Conservation (phyloP, 768 basidiomycete species). For the Floccularia luteovirens region DNA sequence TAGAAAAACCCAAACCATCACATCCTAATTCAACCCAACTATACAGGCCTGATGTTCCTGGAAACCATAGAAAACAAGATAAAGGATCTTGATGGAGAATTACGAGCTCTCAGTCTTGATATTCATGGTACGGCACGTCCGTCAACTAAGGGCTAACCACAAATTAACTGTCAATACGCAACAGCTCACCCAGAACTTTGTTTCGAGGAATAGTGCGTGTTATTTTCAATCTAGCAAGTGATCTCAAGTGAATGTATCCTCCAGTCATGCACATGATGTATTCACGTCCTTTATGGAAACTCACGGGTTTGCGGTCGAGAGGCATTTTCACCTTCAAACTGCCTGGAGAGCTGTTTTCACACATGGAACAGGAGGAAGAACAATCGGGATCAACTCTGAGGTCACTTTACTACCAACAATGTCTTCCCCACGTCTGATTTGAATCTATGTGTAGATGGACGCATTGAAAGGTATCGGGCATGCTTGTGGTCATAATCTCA, state of each 20-base stretch:
- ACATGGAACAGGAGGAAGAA: conserved; percentile 58
- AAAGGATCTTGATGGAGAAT: conserved; percentile 39
- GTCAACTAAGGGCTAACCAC: not conserved
- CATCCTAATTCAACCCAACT: conserved; percentile 25
- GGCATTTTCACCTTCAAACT: conserved; percentile 56
- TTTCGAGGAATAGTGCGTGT: conserved; percentile 56
- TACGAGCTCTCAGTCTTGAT: conserved; percentile 58
- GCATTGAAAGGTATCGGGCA: conserved; percentile 57
- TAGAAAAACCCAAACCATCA: conserved; percentile 18
- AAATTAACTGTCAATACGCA: conserved; percentile 1
- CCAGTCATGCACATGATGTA: conserved; percentile 64
- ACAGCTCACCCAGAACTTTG: conserved; percentile 64
- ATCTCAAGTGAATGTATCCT: not conserved
- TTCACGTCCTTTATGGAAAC: conserved; percentile 60
- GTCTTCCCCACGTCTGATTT: not conserved
- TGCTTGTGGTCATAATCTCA: conserved; percentile 80
- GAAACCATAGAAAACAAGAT: conserved; percentile 54
- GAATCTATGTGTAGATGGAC: conserved; percentile 39
- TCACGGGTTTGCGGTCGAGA: conserved; percentile 58
- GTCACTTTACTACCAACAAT: conserved; percentile 18
- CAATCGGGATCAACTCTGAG: conserved; percentile 77
- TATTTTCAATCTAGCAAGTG: not conserved
- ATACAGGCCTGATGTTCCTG: conserved; percentile 51
- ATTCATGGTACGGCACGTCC: conserved; percentile 48
- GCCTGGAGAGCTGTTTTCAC: conserved; percentile 70